Evolutionary conservation across 345 rosid species (phyloP).

Genomic region (Clausena lansium): DNA sequence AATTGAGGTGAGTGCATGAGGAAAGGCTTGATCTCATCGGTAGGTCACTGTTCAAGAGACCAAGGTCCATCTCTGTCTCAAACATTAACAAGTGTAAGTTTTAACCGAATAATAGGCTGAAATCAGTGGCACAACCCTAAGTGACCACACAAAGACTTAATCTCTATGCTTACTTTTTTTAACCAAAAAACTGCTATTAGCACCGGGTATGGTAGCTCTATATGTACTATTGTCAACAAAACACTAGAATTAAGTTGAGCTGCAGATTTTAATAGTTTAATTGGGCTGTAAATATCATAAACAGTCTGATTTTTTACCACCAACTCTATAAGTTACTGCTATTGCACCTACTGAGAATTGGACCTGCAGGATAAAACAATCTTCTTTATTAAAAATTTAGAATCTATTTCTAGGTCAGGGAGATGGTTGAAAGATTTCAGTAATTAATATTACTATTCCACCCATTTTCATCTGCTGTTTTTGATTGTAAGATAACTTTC

Average conservation of each 20-base stretch:
- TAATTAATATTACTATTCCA: neutral
- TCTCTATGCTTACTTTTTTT: neutral
- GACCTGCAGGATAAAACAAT: neutral
- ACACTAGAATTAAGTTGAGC: neutral
- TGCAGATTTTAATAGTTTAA: neutral
- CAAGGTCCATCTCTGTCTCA: neutral
- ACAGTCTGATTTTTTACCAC: neutral
- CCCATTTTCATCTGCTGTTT: neutral
- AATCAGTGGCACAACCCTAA: neutral
- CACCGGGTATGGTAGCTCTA: neutral
- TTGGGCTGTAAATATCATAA: neutral
- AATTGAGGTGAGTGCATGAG: no score
- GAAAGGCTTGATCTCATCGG: no score
- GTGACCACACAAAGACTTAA: constrained; percentile 11
- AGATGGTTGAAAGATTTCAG: neutral
- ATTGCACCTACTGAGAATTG: neutral
- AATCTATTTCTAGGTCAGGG: neutral
- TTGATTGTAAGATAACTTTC: neutral
- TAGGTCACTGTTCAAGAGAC: neutral
- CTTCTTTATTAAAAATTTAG: neutral
- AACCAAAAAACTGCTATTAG: neutral
- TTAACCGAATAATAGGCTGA: neutral
- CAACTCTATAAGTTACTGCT: neutral
- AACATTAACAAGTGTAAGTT: neutral
- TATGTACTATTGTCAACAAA: neutral